phyloP scores from a whole-genome alignment of 257 asterid genomes.

The Gynochthodes officinalis region DNA sequence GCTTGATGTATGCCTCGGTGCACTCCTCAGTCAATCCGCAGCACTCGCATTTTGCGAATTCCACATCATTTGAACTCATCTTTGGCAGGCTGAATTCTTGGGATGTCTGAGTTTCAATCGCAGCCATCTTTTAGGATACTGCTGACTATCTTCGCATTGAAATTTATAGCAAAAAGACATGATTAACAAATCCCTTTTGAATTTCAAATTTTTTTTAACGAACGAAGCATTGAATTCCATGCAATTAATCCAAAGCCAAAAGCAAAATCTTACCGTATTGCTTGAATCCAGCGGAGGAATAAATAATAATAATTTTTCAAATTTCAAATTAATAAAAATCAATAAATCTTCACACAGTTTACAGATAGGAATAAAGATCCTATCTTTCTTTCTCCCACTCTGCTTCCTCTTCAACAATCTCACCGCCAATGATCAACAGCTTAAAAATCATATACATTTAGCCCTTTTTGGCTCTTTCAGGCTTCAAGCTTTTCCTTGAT shows the following conservation, averaged over 20 bases:
- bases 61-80: constrained; percentile 28
- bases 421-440: constrained; percentile 73
- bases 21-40: constrained; percentile 88
- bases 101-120: constrained; percentile 26
- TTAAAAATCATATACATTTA: constrained; percentile 74
- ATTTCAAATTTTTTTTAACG: not conserved
- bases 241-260: not conserved
- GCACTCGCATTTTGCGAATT: constrained; percentile 62
- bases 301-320: constrained; percentile 1
- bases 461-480: constrained; percentile 39
- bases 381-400: constrained; percentile 90
- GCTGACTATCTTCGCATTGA: not conserved
- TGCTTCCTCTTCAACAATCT: constrained; percentile 76
- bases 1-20: constrained; percentile 56
- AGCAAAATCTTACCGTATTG: constrained; percentile 21
- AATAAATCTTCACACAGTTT: too few relatives aligned
- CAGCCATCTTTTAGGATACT: constrained; percentile 4
- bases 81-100: constrained; percentile 2
- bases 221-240: not conserved
- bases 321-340: not conserved
- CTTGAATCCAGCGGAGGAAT: constrained; percentile 10
- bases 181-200: constrained; percentile 18
- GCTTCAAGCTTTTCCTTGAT: not conserved
- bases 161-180: not conserved
- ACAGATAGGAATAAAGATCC: not conserved